Base-by-base conservation (phyloP, 148 eudicot genomes). In the Cornus controversa region DNA sequence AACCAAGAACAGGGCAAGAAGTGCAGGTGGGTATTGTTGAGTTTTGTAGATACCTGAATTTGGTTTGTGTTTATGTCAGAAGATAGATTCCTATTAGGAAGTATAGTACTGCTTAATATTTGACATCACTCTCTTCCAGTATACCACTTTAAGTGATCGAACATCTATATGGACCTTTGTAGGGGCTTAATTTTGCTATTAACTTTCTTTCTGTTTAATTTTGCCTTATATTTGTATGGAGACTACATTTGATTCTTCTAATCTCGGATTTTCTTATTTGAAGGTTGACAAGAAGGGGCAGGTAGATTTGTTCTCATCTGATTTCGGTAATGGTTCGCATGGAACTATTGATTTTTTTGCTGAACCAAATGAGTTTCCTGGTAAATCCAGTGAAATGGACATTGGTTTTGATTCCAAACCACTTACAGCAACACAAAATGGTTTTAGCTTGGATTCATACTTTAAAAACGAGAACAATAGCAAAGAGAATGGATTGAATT, bases 271-370 rank as follows among this genome's bases (percentile, higher is more conserved):
- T 45, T 67, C 68, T 42, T 27, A 27, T 80, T 66, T 75, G 79
- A 65, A 66, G 83, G 85, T 75, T 79, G 65, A 67, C 42, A 67
- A 77, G 37, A 72, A 84, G 91, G 87, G 23, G 71, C 91, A 88
- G 81, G 85, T 71, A 77, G 70, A 67, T 68, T 81, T 73, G 62
- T 70, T 68, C 66, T 79, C 86, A 62, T 80, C 77, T 73, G 84
- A 77, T 37, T 34, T 78, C 54, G 82, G 54, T 66, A 78, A 69
- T 65, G 81, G 77, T 13, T 64, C 75, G 22, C 70, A 81, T 79
- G 82, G 72, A 67, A 67, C 78, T 63, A 58, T 65, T 77, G 88
- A 85, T 80, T 73, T 80, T 22, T 91, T 85, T 85, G 73, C 82
- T 29, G 71, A 72, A 58, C 64, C 83, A 36, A 72, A 80, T 79